phyloP scores from a whole-genome alignment of 2,329 filamentous ascomycete species.

The Penicillium corylophilum region DNA sequence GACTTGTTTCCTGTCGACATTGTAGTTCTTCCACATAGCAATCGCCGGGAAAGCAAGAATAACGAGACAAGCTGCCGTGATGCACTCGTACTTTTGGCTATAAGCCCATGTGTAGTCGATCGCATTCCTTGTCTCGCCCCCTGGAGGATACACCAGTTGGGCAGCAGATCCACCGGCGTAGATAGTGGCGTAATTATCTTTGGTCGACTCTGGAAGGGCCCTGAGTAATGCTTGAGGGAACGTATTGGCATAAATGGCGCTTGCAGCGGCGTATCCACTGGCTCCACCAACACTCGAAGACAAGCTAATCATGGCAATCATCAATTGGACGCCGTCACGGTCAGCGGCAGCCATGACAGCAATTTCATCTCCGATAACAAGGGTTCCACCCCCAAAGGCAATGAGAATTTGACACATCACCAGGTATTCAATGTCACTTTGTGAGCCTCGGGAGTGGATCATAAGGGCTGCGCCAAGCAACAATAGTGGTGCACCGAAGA shows the following conservation, averaged over 20 bases:
- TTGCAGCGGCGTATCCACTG: constrained; percentile 30
- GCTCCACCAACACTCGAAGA: constrained; percentile 35
- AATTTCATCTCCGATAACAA: constrained; percentile 57
- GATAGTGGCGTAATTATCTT: constrained; percentile 20
- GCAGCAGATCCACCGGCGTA: constrained; percentile 24
- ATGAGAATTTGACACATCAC: constrained; percentile 58
- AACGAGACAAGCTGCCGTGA: constrained; percentile 24
- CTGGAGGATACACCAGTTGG: constrained; percentile 32
- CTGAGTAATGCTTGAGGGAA: constrained; percentile 13
- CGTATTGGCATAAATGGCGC: constrained; percentile 20
- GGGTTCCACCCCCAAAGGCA: constrained; percentile 52
- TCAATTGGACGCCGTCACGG: constrained; percentile 53
- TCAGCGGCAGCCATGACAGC: constrained; percentile 56
- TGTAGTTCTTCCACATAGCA: constrained; percentile 29
- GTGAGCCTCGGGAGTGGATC: constrained; percentile 54
- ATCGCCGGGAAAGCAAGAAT: constrained; percentile 25
- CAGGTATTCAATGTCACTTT: constrained; percentile 49
- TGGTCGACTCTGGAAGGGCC: constrained; percentile 17
- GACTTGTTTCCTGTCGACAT: constrained; percentile 30
- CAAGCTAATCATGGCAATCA: constrained; percentile 36
- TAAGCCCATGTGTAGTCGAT: constrained; percentile 38
- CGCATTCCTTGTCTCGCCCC: constrained; percentile 28
- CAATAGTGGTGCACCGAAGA: constrained; percentile 51
- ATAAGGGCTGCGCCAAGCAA: constrained; percentile 54
- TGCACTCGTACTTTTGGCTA: constrained; percentile 26